Conservation (phyloP, 1,284 basidiomycete species). For the Ustilago lituana region DNA sequence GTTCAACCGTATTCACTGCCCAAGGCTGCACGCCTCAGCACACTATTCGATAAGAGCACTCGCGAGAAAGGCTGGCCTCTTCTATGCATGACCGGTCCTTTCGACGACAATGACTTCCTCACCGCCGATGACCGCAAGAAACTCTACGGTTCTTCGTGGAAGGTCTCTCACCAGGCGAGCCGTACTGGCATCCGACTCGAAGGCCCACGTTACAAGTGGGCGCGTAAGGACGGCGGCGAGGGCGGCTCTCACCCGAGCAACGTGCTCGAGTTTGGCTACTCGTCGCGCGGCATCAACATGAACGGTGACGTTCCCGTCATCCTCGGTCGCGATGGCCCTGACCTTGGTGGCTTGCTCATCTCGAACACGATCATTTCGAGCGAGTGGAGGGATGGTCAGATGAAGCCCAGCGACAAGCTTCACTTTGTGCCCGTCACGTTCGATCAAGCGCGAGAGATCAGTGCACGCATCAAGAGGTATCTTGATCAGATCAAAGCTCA, state of each 20-base stretch:
- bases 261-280: constrained; percentile 77
- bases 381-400: constrained; percentile 75
- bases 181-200: constrained; percentile 67
- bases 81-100: constrained; percentile 74
- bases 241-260: constrained; percentile 79
- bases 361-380: constrained; percentile 72
- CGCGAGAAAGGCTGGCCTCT: constrained; percentile 70
- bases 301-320: constrained; percentile 80
- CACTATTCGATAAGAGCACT: constrained; percentile 14
- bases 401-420: constrained; percentile 72
- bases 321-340: constrained; percentile 74
- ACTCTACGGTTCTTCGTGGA: constrained; percentile 22
- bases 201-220: constrained; percentile 69
- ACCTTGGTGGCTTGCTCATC: constrained; percentile 66
- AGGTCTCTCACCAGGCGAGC: constrained; percentile 56
- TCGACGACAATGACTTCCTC: constrained; percentile 74
- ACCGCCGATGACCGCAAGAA: constrained; percentile 64
- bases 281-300: constrained; percentile 72
- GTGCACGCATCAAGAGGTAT: constrained; percentile 29
- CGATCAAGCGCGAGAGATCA: constrained; percentile 67
- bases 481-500: constrained; percentile 2
- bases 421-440: constrained; percentile 72
- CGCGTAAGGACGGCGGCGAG: constrained; percentile 74
- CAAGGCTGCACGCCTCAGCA: constrained; percentile 1
- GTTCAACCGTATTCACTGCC: constrained; percentile 1